Percentiles rank a stretch among this genome's conserved stretches.
Conservation (phyloP, 2,329 filamentous ascomycete species). For the Ilyonectria destructans region DNA sequence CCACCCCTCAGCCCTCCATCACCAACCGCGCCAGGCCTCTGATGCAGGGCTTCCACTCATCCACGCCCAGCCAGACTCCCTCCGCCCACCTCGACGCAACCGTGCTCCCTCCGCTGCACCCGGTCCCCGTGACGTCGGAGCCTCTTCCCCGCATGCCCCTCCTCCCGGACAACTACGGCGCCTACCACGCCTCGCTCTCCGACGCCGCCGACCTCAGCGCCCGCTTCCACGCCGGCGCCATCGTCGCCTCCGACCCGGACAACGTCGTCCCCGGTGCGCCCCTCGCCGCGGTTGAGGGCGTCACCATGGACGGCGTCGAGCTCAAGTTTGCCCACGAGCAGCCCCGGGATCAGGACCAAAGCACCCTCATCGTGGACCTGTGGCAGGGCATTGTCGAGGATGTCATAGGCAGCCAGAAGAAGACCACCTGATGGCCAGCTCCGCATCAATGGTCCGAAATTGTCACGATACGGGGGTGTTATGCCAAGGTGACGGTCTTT, state of each 20-base stretch:
- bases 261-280: constrained; percentile 66
- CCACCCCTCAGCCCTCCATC: constrained; percentile 62
- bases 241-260: constrained; percentile 72
- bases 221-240: constrained; percentile 62
- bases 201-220: constrained; percentile 56
- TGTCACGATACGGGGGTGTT: constrained; percentile 27
- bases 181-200: constrained; percentile 61
- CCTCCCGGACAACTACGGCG: constrained; percentile 71
- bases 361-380: constrained; percentile 68
- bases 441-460: neutral
- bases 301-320: constrained; percentile 70
- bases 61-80: constrained; percentile 59
- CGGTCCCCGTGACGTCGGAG: constrained; percentile 52
- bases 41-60: constrained; percentile 76
- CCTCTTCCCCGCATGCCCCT: constrained; percentile 70
- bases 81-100: constrained; percentile 66
- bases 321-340: constrained; percentile 67
- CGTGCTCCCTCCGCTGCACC: constrained; percentile 65
- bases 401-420: constrained; percentile 47
- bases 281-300: constrained; percentile 72
- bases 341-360: constrained; percentile 50
- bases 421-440: constrained; percentile 3
- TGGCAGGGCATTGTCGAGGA: constrained; percentile 73
- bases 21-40: constrained; percentile 67
- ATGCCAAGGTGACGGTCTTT: constrained; percentile 14